Evolutionary conservation across 2,329 filamentous ascomycete species (phyloP), one percentile per base, ranked within the genome.

Genomic region (Aspergillus fumigatiaffinis): DNA sequence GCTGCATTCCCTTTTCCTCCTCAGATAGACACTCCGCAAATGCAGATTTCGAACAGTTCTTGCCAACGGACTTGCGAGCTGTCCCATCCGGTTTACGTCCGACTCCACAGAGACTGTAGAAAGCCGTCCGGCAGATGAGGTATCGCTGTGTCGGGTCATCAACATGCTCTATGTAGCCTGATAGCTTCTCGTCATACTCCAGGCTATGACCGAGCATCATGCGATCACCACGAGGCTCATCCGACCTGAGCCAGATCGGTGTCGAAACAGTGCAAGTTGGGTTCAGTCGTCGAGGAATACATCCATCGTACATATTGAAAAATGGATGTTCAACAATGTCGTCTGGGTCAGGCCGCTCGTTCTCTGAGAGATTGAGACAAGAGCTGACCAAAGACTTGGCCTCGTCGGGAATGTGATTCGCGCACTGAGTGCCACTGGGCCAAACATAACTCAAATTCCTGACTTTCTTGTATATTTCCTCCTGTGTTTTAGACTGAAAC

Each of bases 401-500:
- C 60, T 80, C 76, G n/a, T 74, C 70, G 1, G 79, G 77, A 44
- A 81, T 80, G 58, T 78, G 72, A 54, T 80, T 80, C 26, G 66
- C 62, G 46, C 71, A 70, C 21, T 77, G 73, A 4, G 71, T 68
- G 51, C 77, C 75, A 53, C 77, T 77, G 10, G 78, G 79, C 79
- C 79, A 81, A 25, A 76, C 74, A 55, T 81, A 81, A n/a, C 74
- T 73, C 46, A 80, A 60, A 35, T 71, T 78, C 54, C 75, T 72
- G 4, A 80, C 77, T 62, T 80, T 81, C 54, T 75, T 76, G 61
- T 81, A 81, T 14, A 81, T 80, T 59, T 81, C 79, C 58, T 80
- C 77, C 59, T 80, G 79, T 0, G 79, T 80, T 59, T 79, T 79
- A 3, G 94, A 96, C 76, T 99, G 94, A 73, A 99, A 99, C 0